Conservation (phyloP, 140 eudicot species). For the Erigeron philadelphicus region DNA sequence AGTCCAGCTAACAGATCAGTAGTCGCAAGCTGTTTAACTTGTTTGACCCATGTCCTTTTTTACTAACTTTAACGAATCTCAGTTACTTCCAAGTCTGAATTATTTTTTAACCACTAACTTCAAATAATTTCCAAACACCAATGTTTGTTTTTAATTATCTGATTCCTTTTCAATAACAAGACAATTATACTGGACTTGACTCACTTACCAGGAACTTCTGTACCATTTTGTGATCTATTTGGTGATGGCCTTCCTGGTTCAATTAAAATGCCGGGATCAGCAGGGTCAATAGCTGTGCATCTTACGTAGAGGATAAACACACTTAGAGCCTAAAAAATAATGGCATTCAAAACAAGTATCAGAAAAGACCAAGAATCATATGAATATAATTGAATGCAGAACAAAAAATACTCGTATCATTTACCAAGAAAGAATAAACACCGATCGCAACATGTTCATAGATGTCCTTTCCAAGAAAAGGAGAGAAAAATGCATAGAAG, state of each 20-base stretch:
- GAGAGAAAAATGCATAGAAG: conserved; percentile 92
- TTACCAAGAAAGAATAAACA: conserved; percentile 76
- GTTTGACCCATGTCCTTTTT: neutral
- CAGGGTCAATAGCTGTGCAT: conserved; percentile 94
- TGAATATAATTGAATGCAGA: neutral
- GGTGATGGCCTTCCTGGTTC: conserved; percentile 50
- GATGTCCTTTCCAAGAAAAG: conserved; percentile 70
- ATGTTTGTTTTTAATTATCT: neutral
- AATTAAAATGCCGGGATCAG: conserved; percentile 81
- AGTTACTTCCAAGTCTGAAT: neutral
- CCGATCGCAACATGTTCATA: conserved; percentile 62
- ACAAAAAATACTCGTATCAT: conserved; percentile 11
- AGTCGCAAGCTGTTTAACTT: neutral
- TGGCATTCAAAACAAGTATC: conserved; percentile 12
- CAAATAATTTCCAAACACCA: neutral
- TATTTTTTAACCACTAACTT: neutral
- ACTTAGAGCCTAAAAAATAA: conserved; percentile 49
- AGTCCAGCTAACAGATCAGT: neutral
- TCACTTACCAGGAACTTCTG: conserved; percentile 51
- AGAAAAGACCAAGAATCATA: conserved; percentile 20
- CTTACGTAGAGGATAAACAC: conserved; percentile 74
- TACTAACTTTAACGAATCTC: neutral
- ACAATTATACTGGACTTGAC: conserved; percentile 9
- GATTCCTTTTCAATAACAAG: neutral
- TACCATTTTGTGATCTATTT: conserved; percentile 42